phyloP scores from a whole-genome alignment of 2,329 filamentous ascomycete genomes.

The Ilyonectria robusta region DNA sequence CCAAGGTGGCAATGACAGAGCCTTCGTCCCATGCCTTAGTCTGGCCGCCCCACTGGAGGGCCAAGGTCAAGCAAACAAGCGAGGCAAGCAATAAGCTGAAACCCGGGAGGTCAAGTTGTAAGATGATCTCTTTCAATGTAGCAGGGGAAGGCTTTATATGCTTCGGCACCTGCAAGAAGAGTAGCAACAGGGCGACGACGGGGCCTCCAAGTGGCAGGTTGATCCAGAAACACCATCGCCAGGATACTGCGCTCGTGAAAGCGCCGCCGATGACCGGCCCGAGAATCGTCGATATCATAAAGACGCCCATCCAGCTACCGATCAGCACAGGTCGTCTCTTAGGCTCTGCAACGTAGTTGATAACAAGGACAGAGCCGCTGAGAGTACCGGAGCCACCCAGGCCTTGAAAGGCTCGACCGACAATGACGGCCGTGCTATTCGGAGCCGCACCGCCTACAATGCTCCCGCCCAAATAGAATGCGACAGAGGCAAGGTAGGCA shows the following conservation, averaged over 20 bases:
- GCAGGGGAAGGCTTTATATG: not conserved
- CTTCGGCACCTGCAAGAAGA: not conserved
- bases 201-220: slow-evolving; percentile 17
- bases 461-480: too few relatives aligned
- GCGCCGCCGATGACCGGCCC: slow-evolving; percentile 21
- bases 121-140: not conserved
- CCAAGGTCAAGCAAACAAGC: too few relatives aligned
- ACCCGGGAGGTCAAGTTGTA: not conserved
- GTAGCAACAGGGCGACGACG: slow-evolving; percentile 2
- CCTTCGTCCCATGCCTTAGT: too few relatives aligned
- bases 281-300: slow-evolving; percentile 23
- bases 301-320: not conserved
- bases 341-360: slow-evolving; percentile 25
- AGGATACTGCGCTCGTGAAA: slow-evolving; percentile 8
- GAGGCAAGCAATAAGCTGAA: too few relatives aligned
- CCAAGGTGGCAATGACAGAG: too few relatives aligned
- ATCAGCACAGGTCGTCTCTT: not conserved
- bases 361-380: slow-evolving; percentile 12
- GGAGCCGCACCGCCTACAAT: too few relatives aligned
- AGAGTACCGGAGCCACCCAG: slow-evolving; percentile 29
- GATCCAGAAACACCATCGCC: slow-evolving; percentile 28
- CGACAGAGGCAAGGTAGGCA: too few relatives aligned
- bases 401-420: too few relatives aligned
- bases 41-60: too few relatives aligned
- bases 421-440: too few relatives aligned